Evolutionary conservation across 257 asterid species (phyloP), one percentile per base, ranked within the genome.

Genomic region (Nicotiana obtusifolia): DNA sequence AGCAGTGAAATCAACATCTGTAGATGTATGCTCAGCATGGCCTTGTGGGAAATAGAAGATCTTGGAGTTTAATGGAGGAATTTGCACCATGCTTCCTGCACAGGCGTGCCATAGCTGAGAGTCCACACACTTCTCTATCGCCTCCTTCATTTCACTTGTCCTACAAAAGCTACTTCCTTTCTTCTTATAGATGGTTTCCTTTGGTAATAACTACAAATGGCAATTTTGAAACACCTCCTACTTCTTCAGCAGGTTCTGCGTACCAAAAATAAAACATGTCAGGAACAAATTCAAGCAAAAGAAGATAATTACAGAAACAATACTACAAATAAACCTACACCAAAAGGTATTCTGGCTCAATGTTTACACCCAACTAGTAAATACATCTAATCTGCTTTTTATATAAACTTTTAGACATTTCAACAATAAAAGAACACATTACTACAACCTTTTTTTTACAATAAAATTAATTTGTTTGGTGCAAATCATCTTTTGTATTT

Each of bases 41-140:
- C 97, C 97, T 84, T 92, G 97, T 1, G 94, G 92, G 67, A 90
- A 91, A 80, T 90, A 91, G 76, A 80, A 87, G 14, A 91, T 87
- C 59, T 82, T 87, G 8, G 93, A 84, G 88, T 90, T 88, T 83
- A 87, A 86, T 9, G 81, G n/a, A 65, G 96, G 96, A 87, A 90
- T 87, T 56, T 89, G 91, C 20, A 91, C 93, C 94, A 90, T 92
- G 5, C 87, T 88, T 10, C 94, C 97, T 0, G 97, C 94, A 65
- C 94, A 92, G 11, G 93, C 94, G 44, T 90, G 91, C 97, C 97
- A 92, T 59, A 90, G 84, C 89, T 89, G 92, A 47, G 92, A 80
- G 75, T 92, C 93, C 86, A 90, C 78, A 80, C 82, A 57, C 41
- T 76, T 91, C 69, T 87, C 91, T 77, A 77, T 81, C 80, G 71